phyloP scores from a whole-genome alignment of 495 filamentous ascomycete genomes.

The Rusavskia elegans region DNA sequence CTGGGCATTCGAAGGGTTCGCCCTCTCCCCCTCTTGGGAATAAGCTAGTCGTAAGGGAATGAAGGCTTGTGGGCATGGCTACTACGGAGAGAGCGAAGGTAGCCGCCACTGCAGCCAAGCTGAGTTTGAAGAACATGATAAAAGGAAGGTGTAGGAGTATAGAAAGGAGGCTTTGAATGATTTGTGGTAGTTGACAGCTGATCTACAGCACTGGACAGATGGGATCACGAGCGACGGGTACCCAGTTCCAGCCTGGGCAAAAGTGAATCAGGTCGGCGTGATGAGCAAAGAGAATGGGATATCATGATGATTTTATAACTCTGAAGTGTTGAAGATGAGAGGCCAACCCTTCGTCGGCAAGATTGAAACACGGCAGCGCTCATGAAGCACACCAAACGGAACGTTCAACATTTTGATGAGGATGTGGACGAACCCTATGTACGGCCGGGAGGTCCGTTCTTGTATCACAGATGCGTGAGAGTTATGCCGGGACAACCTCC shows the following conservation, averaged over 20 bases:
- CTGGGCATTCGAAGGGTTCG: background rate
- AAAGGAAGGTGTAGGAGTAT: constrained; percentile 24
- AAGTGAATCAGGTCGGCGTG: background rate
- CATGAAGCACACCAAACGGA: background rate
- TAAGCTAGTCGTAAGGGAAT: background rate
- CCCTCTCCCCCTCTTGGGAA: background rate
- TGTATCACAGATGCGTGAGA: too few relatives aligned
- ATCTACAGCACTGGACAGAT: background rate
- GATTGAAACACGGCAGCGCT: background rate
- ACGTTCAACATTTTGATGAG: too few relatives aligned
- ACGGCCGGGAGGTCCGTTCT: too few relatives aligned
- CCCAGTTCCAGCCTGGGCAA: background rate
- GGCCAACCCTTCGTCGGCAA: background rate
- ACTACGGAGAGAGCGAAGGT: background rate
- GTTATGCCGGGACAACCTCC: too few relatives aligned
- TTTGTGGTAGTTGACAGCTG: background rate
- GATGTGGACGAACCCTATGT: too few relatives aligned
- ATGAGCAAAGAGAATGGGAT: background rate
- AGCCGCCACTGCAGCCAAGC: background rate
- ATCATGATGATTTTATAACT: background rate
- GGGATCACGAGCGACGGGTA: background rate
- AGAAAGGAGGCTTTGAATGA: background rate
- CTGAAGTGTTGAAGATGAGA: background rate
- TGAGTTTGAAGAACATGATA: constrained; percentile 25
- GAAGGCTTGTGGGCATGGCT: background rate